Evolutionary conservation across 2,329 filamentous ascomycete species (phyloP), one percentile per base, ranked within the genome.

Genomic region (Sphaerulina musiva): DNA sequence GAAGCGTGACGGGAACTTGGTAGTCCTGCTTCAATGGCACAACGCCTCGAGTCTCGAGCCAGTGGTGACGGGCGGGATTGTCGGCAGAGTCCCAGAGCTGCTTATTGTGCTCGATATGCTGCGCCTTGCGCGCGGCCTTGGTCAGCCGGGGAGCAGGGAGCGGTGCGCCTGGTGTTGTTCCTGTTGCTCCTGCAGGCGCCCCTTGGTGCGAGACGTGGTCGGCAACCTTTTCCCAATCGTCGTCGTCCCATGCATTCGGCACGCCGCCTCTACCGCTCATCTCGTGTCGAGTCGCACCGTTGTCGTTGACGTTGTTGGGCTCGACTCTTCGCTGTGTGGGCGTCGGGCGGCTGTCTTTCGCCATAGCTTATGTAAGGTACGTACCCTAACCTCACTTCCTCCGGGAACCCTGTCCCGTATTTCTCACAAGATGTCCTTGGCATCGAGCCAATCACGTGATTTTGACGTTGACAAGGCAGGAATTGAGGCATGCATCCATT

Each of bases 31-130:
- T 83, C 17, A 89, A 72, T 0, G 89, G 85, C 2, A 85, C 79
- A 46, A 66, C 62, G 58, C 78, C 78, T 60, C 75, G 80, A 52
- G 84, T 78, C 67, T 89, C 82, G 53, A 93, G 77, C 69, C 86
- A 95, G 69, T 89, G 83, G 64, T 86, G 83, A 9, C 85, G 83
- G 59, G 89, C 80, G 12, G 85, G 81, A 7, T 86, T 77, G 71
- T 95, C 89, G 86, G 91, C 92, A 66, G 89, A 85, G 66, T 93
- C 83, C 92, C 92, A 96, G 53, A 96, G 74, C 70, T 87, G 86
- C 65, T 85, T 83, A 69, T 96, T 95, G 50, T 85, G 80, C 69
- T 95, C 89, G 29, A 81, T 82, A 69, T 97, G 92, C 68, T 85
- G 81, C 10, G 87, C 88, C 58, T 87, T 78, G 41, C 86, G 83